Conservation (phyloP, 768 basidiomycete species). For the Kwoniella bestiolae region DNA sequence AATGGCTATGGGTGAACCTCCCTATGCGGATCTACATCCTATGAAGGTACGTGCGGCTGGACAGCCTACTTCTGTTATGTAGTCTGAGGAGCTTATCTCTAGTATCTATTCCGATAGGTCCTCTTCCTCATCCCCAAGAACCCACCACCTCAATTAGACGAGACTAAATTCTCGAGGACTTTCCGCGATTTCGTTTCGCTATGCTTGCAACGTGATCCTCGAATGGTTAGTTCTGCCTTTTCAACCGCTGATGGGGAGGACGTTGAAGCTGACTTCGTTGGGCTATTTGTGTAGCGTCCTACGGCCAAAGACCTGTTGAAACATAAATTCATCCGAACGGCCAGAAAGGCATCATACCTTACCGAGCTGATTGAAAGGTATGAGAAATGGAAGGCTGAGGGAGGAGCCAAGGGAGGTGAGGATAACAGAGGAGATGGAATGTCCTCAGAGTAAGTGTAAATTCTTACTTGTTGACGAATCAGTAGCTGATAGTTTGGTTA, state of each 20-base stretch:
- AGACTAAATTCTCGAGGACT: constrained; percentile 78
- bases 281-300: constrained; percentile 69
- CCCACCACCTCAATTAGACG: constrained; percentile 86
- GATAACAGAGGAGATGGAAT: constrained; percentile 26
- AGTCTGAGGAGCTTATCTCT: no score
- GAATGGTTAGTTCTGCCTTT: constrained; percentile 67
- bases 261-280: not conserved
- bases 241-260: not conserved
- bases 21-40: constrained; percentile 96
- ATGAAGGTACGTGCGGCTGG: constrained; percentile 76
- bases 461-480: not conserved
- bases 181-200: constrained; percentile 93
- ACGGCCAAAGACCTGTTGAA: constrained; percentile 92
- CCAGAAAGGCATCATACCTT: constrained; percentile 90
- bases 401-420: constrained; percentile 69
- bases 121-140: constrained; percentile 99
- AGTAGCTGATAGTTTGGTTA: constrained; percentile 3
- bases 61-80: not conserved
- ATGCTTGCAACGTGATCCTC: constrained; percentile 92
- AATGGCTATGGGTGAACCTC: constrained; percentile 95
- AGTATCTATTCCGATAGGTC: no score
- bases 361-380: constrained; percentile 94
- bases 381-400: constrained; percentile 90
- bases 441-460: constrained; percentile 18
- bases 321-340: constrained; percentile 93